Percentiles rank a stretch among this genome's conserved stretches.
Conservation (phyloP, 2,329 filamentous ascomycete genomes). For the Penicillium vulpinum region DNA sequence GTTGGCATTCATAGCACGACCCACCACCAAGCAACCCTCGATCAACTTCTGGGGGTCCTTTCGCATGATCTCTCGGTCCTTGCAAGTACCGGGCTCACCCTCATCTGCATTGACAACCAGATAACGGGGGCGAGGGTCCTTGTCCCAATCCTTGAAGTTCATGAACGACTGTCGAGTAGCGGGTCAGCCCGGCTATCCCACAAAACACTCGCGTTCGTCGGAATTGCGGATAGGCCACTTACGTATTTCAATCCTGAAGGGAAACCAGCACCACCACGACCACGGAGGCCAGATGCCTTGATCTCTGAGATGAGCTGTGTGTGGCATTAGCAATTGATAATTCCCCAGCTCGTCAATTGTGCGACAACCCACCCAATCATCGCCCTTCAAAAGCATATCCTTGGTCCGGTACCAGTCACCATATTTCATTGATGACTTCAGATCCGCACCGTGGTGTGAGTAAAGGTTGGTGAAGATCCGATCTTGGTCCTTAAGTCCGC, state of each 20-base stretch:
- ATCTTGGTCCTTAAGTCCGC: conserved; percentile 92
- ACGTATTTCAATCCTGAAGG: conserved; percentile 99
- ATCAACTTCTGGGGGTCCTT: conserved; percentile 99
- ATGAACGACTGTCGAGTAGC: conserved; percentile 77
- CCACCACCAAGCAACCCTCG: conserved; percentile 93
- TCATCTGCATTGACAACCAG: conserved; percentile 98
- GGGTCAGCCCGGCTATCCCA: conserved; percentile 12
- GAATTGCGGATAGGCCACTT: conserved; percentile 44
- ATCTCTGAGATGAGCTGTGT: conserved; percentile 87
- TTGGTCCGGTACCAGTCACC: conserved; percentile 99
- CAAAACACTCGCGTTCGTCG: conserved; percentile 2
- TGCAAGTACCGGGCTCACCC: conserved; percentile 98
- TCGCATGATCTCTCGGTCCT: conserved; percentile 99
- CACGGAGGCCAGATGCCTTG: conserved; percentile 92
- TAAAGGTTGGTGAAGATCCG: conserved; percentile 99
- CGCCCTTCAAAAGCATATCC: conserved; percentile 93
- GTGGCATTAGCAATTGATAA: conserved; percentile 25
- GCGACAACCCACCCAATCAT: conserved; percentile 71
- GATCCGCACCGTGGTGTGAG: conserved; percentile 83
- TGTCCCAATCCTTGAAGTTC: conserved; percentile 99
- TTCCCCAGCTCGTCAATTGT: conserved; percentile 1
- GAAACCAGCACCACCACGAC: conserved; percentile 95
- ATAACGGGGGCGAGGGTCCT: conserved; percentile 93
- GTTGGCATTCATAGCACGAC: conserved; percentile 97
- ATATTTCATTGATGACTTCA: conserved; percentile 95